Conservation (phyloP, 1,284 basidiomycete genomes). For the Malassezia sp. region DNA sequence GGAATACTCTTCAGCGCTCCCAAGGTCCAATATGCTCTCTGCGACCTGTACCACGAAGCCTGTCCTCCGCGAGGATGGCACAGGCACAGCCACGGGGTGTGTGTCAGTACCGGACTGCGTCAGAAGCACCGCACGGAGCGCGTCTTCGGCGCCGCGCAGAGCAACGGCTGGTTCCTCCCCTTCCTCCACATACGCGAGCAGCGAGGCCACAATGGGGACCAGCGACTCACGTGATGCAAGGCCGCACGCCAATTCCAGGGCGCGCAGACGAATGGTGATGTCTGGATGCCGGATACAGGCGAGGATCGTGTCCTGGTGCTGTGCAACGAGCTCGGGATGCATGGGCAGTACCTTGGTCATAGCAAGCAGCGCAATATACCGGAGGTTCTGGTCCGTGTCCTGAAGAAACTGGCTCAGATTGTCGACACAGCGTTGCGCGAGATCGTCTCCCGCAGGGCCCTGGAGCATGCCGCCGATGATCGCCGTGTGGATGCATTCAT, state of each 20-base stretch:
- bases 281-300: constrained; percentile 83
- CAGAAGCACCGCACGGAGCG: not conserved
- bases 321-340: constrained; percentile 77
- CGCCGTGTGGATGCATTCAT: constrained; percentile 96
- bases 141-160: constrained; percentile 41
- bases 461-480: constrained; percentile 88
- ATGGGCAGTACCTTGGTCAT: constrained; percentile 90
- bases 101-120: not conserved
- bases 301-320: constrained; percentile 84
- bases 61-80: constrained; percentile 34
- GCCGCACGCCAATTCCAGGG: constrained; percentile 79
- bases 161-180: not conserved
- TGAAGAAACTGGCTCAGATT: constrained; percentile 85
- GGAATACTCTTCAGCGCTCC: constrained; percentile 69
- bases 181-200: constrained; percentile 66
- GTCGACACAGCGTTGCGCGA: constrained; percentile 79
- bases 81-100: not conserved
- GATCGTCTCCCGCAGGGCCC: constrained; percentile 50
- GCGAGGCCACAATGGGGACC: constrained; percentile 73
- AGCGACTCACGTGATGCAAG: constrained; percentile 75
- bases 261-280: constrained; percentile 85
- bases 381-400: constrained; percentile 88
- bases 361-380: constrained; percentile 84
- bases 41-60: constrained; percentile 69
- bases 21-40: constrained; percentile 68